Evolutionary conservation across 2,329 filamentous ascomycete species (phyloP), one percentile per base, ranked within the genome.

Genomic region (Colletotrichum ledebouriae): DNA sequence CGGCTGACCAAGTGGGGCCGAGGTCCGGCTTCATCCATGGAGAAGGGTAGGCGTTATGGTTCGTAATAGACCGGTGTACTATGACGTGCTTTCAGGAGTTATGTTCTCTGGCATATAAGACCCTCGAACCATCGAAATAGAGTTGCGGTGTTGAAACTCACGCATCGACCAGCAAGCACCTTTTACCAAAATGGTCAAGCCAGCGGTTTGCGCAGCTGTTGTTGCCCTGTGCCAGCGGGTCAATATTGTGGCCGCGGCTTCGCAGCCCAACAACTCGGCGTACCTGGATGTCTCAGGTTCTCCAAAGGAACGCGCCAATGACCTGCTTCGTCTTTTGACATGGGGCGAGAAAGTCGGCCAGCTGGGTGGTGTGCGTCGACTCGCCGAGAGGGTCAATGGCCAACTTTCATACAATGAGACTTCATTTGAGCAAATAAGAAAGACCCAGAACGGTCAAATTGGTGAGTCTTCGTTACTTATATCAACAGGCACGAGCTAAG

Each of bases 261-360:
- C 49, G 41, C 3, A 33, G 12, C 3, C 4, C 3, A 61, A 56
- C 10, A 41, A 12, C 12, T 61, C 63, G 4, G 34, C 9, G 0
- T 58, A 66, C 25, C 20, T 22, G 22, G 52, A 66, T 17, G 13
- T 44, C 5, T 56, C 62, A 3, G 44, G 44, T 10, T 29, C 62
- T 4, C 62, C 67, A 12, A 53, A 25, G 13, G 67, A 66, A 42
- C 44, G 67, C 29, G 62, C 67, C 15, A 29, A 69, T 9, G 50
- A 66, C 44, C 67, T 69, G n/a, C 57, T 69, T 9, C 34, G 13
- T 3, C 58, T 59, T 9, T 58, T 69, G 62, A 66, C 67, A 9
- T 69, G 67, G 67, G 67, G 46, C 5, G 67, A 69, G n/a, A 69
- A 69, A 25, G 37, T 66, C 4, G 62, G 67, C 37, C 67, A 67